Percentiles rank a stretch among this genome's conserved stretches.
These are phyloP conservation scores for Apiospora saccharicola DNA, from an alignment of 2,329 filamentous ascomycete species.

Conservation along the genomic window DNA sequence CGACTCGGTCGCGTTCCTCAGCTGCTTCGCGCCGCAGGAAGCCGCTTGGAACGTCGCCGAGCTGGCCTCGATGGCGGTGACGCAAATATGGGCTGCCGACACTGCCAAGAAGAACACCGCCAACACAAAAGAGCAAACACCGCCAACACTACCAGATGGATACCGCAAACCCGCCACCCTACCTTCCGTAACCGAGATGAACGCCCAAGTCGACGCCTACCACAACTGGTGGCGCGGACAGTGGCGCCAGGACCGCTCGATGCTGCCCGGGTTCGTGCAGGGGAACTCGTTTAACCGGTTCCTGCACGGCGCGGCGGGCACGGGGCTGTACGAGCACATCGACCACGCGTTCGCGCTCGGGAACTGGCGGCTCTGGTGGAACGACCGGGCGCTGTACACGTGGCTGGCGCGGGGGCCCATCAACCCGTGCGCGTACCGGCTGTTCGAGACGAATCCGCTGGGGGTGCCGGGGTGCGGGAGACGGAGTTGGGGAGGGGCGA, in stretches of 20 bases:
- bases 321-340: slow-evolving; percentile 37
- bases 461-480: slow-evolving; percentile 37
- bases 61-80: slow-evolving; percentile 48
- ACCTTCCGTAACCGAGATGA: slow-evolving; percentile 35
- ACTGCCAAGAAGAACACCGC: slow-evolving; percentile 22
- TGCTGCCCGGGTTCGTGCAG: slow-evolving; percentile 34
- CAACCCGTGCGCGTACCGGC: slow-evolving; percentile 37
- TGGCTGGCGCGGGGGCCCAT: slow-evolving; percentile 36
- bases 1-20: slow-evolving; percentile 34
- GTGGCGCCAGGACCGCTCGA: slow-evolving; percentile 34
- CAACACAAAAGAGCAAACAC: neutral
- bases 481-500: slow-evolving; percentile 34
- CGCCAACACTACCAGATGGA: neutral
- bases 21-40: slow-evolving; percentile 34
- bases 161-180: slow-evolving; percentile 29
- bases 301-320: slow-evolving; percentile 38
- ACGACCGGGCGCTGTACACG: slow-evolving; percentile 35
- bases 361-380: slow-evolving; percentile 37
- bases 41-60: slow-evolving; percentile 34
- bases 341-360: slow-evolving; percentile 35
- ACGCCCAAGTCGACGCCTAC: slow-evolving; percentile 36
- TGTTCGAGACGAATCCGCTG: slow-evolving; percentile 39
- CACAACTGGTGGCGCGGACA: slow-evolving; percentile 39
- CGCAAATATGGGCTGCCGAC: slow-evolving; percentile 37
- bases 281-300: slow-evolving; percentile 36